Evolutionary conservation across 305 asterid genomes (phyloP), one percentile per base, ranked within the genome.

Genomic region (Vinca major): DNA sequence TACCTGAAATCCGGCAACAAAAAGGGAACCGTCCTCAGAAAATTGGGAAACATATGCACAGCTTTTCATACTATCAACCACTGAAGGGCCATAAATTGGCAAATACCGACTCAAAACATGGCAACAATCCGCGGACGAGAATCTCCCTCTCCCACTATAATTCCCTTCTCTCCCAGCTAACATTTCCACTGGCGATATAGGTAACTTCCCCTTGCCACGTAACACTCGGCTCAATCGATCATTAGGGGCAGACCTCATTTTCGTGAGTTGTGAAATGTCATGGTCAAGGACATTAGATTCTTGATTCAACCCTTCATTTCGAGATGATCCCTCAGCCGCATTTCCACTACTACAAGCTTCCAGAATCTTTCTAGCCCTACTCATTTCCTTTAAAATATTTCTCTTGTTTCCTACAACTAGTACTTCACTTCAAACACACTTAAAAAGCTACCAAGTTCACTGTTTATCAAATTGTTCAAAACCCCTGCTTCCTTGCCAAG

Each of bases 1-100:
- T 73, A 93, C 99, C 99, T 93, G 97, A 84, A 89, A 91, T 64
- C 92, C 95, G n/a, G 97, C 95, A 71, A 90, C 83, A 66, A 93
- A 89, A 58, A 91, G 87, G 72, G 97, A 89, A 53, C 99, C 99
- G 64, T 90, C 97, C 13, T 77, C 77, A 0, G 99, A 90, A 84
- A 89, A 90, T 63, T 91, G 99, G 20, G 99, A 89, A 21, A 89
- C 86, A 57, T 90, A 93, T 9, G 87, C 85, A 71, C 87, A 72
- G 54, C 92, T 90, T 16, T 53, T 74, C 95, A 86, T 85, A 81
- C 67, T 75, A 74, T 93, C 96, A 6, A 93, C 41, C 58, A 76
- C 77, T 5, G 80, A 62, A 56, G 99, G 99, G 47, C 86, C 83
- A 57, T 72, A 19, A 57, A 81, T 74, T 0, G 99, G 99, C 72